These are phyloP conservation scores for Daedaleopsis nitida DNA, from an alignment of 768 basidiomycete species.

Conservation along the genomic window DNA sequence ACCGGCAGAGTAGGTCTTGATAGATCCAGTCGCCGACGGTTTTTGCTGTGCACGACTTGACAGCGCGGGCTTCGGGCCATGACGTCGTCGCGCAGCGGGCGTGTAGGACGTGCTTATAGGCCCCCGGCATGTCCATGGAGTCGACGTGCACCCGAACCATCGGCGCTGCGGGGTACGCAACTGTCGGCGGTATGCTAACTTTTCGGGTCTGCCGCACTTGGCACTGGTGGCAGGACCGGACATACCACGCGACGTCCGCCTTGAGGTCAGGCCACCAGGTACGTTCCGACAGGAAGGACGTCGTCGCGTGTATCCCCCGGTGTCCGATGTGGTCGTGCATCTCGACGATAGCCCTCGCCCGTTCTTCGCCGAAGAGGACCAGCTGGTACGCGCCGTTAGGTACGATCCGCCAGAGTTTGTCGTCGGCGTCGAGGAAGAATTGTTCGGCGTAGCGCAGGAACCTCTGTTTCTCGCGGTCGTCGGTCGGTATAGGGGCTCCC, in stretches of 20 bases:
- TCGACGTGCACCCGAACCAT: conserved; percentile 42
- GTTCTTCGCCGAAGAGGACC: conserved; percentile 2
- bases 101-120: conserved; percentile 40
- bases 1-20: conserved; percentile 39
- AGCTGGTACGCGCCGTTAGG: conserved; percentile 19
- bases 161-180: conserved; percentile 20
- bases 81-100: conserved; percentile 35
- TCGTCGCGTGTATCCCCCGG: conserved; percentile 18
- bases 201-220: conserved; percentile 31
- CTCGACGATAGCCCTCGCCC: conserved; percentile 1
- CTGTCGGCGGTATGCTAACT: conserved; percentile 27
- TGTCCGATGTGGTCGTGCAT: conserved; percentile 24
- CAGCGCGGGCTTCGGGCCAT: conserved; percentile 34
- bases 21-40: conserved; percentile 36
- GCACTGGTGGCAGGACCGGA: conserved; percentile 40
- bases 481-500: neutral
- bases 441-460: conserved; percentile 18
- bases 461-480: neutral
- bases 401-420: conserved; percentile 19
- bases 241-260: conserved; percentile 24
- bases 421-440: neutral
- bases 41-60: conserved; percentile 31
- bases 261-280: conserved; percentile 31
- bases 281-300: conserved; percentile 1
- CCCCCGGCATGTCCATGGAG: conserved; percentile 43